Percentiles rank a stretch among this genome's conserved stretches.
Conservation (phyloP, 2,329 filamentous ascomycete species). For the Didymella glomerata region DNA sequence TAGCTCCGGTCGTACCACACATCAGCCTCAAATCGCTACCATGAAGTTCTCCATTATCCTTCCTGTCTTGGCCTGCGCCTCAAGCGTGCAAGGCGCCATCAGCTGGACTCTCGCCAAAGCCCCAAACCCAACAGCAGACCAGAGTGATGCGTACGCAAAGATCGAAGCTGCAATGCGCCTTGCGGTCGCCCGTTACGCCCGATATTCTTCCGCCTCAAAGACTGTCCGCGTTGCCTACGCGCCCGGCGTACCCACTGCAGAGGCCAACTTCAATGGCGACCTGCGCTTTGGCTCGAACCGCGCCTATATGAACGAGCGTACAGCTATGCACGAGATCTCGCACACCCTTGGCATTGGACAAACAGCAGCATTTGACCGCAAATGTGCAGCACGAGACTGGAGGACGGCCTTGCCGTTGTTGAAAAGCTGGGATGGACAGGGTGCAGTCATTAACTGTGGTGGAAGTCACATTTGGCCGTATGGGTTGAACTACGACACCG, state of each 20-base stretch:
- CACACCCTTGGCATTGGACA: conserved; percentile 48
- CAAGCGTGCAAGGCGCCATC: conserved; percentile 33
- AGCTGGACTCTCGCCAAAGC: conserved; percentile 41
- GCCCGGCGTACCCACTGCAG: conserved; percentile 46
- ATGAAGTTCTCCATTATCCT: conserved; percentile 28
- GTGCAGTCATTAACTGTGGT: conserved; percentile 42
- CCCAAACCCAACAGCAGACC: conserved; percentile 42
- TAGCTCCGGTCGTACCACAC: too few species aligned
- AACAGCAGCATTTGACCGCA: conserved; percentile 41
- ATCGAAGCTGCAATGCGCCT: conserved; percentile 46
- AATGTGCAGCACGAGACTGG: conserved; percentile 45
- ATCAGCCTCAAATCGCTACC: too few species aligned
- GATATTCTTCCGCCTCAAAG: conserved; percentile 37
- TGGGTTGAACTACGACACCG: conserved; percentile 47
- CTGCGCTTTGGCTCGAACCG: conserved; percentile 46
- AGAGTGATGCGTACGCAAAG: conserved; percentile 43
- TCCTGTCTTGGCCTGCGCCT: conserved; percentile 30
- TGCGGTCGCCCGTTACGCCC: conserved; percentile 40
- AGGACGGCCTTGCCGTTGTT: conserved; percentile 44
- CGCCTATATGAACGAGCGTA: conserved; percentile 48
- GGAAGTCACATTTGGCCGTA: conserved; percentile 48
- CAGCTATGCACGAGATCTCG: conserved; percentile 48
- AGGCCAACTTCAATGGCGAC: conserved; percentile 49
- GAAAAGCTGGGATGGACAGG: conserved; percentile 40
- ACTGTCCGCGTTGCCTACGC: conserved; percentile 41